A percentile compares a stretch with the other conserved stretches of the same genome.
Conservation (phyloP, 225 moss, liverwort and hornwort species). For the Thuidium tamariscinum region DNA sequence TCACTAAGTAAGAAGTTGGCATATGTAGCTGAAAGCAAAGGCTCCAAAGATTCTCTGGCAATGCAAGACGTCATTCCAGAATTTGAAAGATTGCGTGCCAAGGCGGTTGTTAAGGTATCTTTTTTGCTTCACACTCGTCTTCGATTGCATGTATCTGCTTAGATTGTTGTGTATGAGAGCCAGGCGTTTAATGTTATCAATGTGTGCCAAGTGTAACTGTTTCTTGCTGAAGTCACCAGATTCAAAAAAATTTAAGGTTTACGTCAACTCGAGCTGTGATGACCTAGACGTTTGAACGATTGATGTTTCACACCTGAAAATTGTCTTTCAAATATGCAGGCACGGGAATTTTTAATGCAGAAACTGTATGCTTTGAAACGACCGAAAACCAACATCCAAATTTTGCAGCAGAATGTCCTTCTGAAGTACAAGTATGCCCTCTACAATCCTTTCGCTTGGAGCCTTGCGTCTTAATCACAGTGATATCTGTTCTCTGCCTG, state of each 20-base stretch:
- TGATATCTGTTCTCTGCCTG: not conserved
- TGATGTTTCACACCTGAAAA: not conserved
- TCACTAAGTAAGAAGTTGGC: constrained; percentile 81
- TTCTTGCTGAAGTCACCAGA: not conserved
- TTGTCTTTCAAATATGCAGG: constrained; percentile 33
- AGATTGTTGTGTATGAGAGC: not conserved
- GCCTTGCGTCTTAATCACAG: not conserved
- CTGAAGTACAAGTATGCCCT: constrained; percentile 81
- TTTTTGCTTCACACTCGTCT: not conserved
- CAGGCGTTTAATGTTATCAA: not conserved
- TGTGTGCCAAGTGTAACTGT: not conserved
- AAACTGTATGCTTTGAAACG: constrained; percentile 91
- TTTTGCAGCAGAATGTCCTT: constrained; percentile 96
- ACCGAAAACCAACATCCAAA: constrained; percentile 99
- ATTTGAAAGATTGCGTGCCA: constrained; percentile 77
- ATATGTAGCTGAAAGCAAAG: constrained; percentile 63
- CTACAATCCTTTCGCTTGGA: not conserved
- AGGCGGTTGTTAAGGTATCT: constrained; percentile 75
- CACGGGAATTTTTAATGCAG: constrained; percentile 90
- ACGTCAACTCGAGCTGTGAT: not conserved
- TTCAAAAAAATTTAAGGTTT: not conserved
- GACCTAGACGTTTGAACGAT: not conserved
- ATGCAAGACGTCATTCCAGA: constrained; percentile 93
- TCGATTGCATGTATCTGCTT: not conserved
- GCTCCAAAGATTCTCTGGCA: constrained; percentile 73